Conservation (phyloP, 1,139 yeast species). For the Candida neerlandica region DNA sequence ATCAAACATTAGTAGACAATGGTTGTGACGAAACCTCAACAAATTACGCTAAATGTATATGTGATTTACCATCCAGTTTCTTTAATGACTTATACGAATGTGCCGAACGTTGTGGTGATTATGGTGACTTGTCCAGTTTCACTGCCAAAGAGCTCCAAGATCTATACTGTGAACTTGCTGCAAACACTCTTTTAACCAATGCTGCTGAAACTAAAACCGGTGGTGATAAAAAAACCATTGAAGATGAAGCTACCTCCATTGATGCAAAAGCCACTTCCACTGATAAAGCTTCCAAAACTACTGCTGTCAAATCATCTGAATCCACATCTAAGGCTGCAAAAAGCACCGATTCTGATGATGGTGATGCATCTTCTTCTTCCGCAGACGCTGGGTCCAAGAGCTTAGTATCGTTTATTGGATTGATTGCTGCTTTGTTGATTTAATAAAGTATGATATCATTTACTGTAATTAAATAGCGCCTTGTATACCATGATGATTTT, state of each 20-base stretch:
- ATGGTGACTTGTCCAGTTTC: not conserved
- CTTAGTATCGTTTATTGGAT: not conserved
- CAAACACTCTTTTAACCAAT: not conserved
- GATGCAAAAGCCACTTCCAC: not conserved
- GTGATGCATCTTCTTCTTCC: not conserved
- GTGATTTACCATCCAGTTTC: not conserved
- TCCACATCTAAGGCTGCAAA: not conserved
- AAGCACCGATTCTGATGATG: not conserved
- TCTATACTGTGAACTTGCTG: not conserved
- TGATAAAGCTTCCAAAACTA: not conserved
- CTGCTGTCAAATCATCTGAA: not conserved
- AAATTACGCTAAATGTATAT: not conserved
- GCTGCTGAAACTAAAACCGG: not conserved
- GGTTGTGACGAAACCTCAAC: not conserved
- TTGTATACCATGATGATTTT: no score
- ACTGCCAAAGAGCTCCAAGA: not conserved
- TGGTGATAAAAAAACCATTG: not conserved
- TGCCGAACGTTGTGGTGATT: not conserved
- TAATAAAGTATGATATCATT: not conserved
- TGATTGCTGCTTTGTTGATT: slow-evolving; percentile 3
- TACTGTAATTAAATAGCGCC: no score
- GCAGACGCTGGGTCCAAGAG: not conserved
- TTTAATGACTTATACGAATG: not conserved
- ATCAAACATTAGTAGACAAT: not conserved
- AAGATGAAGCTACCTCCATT: not conserved